Conservation (phyloP, 1,139 yeast genomes). For the Blastobotrys arbuscula region DNA sequence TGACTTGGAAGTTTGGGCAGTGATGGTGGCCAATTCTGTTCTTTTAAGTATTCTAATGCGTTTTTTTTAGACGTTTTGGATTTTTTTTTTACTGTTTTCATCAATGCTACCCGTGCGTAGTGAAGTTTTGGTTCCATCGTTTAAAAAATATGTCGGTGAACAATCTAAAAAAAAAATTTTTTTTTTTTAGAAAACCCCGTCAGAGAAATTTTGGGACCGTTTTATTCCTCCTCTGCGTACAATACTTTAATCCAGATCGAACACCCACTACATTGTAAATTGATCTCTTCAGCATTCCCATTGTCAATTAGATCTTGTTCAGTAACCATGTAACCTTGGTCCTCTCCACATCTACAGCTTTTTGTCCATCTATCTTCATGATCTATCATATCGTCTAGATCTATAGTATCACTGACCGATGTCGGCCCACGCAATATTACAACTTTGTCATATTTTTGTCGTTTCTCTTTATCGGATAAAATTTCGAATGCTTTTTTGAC, state of each 20-base stretch:
- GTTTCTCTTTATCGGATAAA: slow-evolving; percentile 38
- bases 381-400: slow-evolving; percentile 47
- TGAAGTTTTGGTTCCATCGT: not conserved
- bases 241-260: slow-evolving; percentile 77
- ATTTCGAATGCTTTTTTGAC: slow-evolving; percentile 58
- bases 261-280: slow-evolving; percentile 75
- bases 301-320: slow-evolving; percentile 59
- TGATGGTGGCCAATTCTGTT: slow-evolving; percentile 9
- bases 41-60: not conserved
- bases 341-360: slow-evolving; percentile 63
- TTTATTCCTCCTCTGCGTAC: slow-evolving; percentile 32
- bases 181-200: no score
- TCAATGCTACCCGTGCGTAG: slow-evolving; percentile 1
- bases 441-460: slow-evolving; percentile 47
- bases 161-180: no score
- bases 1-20: not conserved
- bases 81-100: not conserved
- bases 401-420: slow-evolving; percentile 48
- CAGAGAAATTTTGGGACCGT: no score
- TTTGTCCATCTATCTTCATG: slow-evolving; percentile 39
- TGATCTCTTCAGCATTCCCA: slow-evolving; percentile 51
- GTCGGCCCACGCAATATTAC: slow-evolving; percentile 37
- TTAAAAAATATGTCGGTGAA: no score
- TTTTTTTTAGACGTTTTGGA: not conserved
- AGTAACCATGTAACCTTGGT: slow-evolving; percentile 48